Evolutionary conservation across 495 filamentous ascomycete species (phyloP).

Genomic region (Penicillium lagena): DNA sequence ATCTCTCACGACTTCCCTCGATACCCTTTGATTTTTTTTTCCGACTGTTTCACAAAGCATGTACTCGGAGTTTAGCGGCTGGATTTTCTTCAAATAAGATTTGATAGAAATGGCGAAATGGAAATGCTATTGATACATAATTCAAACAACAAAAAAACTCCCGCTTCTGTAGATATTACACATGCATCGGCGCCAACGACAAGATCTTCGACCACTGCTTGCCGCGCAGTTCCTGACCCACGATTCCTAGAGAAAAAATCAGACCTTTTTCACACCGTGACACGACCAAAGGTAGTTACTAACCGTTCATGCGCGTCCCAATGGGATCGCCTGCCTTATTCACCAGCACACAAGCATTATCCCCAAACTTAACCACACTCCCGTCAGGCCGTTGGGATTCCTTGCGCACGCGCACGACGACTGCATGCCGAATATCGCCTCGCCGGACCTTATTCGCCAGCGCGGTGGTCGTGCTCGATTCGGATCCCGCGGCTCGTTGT

Average conservation of each 20-base stretch:
- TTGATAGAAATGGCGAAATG: background rate
- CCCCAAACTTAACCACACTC: slow-evolving; percentile 84
- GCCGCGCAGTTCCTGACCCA: slow-evolving; percentile 77
- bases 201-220: slow-evolving; percentile 98
- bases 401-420: slow-evolving; percentile 87
- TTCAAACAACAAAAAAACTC: slow-evolving; percentile 12
- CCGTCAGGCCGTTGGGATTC: slow-evolving; percentile 82
- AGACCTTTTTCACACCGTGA: no score
- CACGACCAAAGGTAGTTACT: slow-evolving; percentile 10
- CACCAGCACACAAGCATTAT: slow-evolving; percentile 96
- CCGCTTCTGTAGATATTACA: slow-evolving; percentile 49
- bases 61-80: slow-evolving; percentile 19
- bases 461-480: slow-evolving; percentile 47
- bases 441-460: slow-evolving; percentile 89
- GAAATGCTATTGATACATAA: slow-evolving; percentile 30
- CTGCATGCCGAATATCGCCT: slow-evolving; percentile 93
- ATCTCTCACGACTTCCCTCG: slow-evolving; percentile 14
- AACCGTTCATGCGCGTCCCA: slow-evolving; percentile 83
- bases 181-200: slow-evolving; percentile 88
- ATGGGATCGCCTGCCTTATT: slow-evolving; percentile 97
- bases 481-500: slow-evolving; percentile 70
- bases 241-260: slow-evolving; percentile 49
- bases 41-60: slow-evolving; percentile 5
- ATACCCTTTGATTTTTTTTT: slow-evolving; percentile 29
- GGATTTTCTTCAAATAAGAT: no score